Conservation (phyloP, 805 yeast genomes). For the Isabelozyma heimii region DNA sequence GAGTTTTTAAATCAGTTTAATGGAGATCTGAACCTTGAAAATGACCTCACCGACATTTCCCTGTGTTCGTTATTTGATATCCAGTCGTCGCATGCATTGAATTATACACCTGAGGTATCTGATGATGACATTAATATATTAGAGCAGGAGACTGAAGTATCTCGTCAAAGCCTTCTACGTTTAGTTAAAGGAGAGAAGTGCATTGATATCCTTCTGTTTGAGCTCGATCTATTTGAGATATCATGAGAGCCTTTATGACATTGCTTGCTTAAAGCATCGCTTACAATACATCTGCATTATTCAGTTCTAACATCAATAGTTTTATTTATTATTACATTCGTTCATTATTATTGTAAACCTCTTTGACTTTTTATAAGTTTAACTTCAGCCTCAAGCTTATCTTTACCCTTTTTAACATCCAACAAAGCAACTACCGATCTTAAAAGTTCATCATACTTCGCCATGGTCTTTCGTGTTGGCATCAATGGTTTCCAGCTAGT, state of each 20-base stretch:
- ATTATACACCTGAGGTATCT: not conserved
- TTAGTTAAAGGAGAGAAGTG: not conserved
- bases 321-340: not conserved
- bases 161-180: no score
- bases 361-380: slow-evolving; percentile 41
- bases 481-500: slow-evolving; percentile 69
- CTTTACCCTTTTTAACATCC: slow-evolving; percentile 83
- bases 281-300: not conserved
- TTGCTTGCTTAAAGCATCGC: not conserved
- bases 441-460: slow-evolving; percentile 72
- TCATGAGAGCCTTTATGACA: not conserved
- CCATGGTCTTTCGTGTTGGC: slow-evolving; percentile 78
- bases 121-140: not conserved
- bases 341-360: slow-evolving; percentile 18
- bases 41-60: not conserved
- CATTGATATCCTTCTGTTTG: not conserved
- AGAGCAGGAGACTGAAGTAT: not conserved
- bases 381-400: slow-evolving; percentile 80
- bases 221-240: not conserved
- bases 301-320: not conserved
- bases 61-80: not conserved
- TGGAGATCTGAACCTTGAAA: not conserved
- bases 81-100: not conserved
- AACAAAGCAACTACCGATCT: slow-evolving; percentile 67
- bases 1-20: not conserved